A percentile compares a stretch with the other conserved stretches of the same genome.
Evolutionary conservation across 2,329 filamentous ascomycete species (phyloP).

Genomic region (Microascus cirrosus): DNA sequence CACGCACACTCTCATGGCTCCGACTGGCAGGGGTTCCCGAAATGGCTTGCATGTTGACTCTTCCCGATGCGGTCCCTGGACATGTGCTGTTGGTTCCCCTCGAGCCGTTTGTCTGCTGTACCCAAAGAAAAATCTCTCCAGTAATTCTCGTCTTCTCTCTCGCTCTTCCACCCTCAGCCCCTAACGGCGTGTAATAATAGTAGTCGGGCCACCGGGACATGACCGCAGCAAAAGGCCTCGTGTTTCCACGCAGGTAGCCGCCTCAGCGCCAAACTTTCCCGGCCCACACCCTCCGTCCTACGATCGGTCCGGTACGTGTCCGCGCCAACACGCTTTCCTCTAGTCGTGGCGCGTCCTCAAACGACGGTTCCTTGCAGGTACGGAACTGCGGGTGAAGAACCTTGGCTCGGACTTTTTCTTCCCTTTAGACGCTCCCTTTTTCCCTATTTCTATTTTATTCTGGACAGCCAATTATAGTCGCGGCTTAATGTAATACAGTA

Average conservation of each 20-base stretch:
- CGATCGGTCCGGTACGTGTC: background rate
- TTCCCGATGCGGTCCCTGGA: too few species aligned
- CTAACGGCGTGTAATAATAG: too few species aligned
- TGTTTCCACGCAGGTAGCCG: background rate
- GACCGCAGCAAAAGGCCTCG: background rate
- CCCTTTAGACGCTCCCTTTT: background rate
- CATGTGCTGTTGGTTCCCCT: too few species aligned
- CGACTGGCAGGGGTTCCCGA: too few species aligned
- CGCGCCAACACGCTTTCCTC: background rate
- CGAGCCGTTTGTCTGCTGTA: too few species aligned
- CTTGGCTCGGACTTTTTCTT: background rate
- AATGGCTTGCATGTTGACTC: too few species aligned
- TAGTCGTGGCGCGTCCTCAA: background rate
- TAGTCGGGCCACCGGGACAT: background rate
- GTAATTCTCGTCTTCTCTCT: too few species aligned
- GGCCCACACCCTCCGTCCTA: background rate
- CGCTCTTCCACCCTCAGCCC: too few species aligned
- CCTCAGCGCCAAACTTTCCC: background rate
- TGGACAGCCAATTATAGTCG: background rate
- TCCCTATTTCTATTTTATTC: too few species aligned
- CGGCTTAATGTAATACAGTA: background rate
- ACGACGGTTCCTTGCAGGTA: background rate
- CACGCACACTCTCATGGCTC: too few species aligned
- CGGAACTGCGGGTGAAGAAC: too few species aligned
- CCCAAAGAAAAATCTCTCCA: too few species aligned